Percentiles rank a stretch among this genome's conserved stretches.
Conservation (phyloP, 2,329 filamentous ascomycete species). For the Scortechinia acanthostroma region DNA sequence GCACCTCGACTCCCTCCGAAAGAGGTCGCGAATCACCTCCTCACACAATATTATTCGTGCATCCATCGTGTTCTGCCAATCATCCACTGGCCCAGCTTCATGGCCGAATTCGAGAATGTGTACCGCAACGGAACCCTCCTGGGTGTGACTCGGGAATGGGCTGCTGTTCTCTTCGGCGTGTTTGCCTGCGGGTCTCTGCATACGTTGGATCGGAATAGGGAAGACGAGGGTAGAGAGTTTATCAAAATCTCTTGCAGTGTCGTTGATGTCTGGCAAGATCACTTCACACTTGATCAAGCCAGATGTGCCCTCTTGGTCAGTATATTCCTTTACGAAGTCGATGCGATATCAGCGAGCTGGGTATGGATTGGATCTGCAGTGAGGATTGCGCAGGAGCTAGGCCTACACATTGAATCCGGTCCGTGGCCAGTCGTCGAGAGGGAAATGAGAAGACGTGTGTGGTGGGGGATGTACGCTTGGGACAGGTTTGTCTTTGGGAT, state of each 20-base stretch:
- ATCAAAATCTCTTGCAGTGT: neutral
- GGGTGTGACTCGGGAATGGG: neutral
- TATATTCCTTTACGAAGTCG: neutral
- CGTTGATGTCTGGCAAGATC: constrained; percentile 1
- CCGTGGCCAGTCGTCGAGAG: neutral
- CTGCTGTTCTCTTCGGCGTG: neutral
- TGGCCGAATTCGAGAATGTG: neutral
- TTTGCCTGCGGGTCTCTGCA: neutral
- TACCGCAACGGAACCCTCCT: neutral
- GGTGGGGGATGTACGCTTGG: neutral
- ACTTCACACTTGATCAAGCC: neutral
- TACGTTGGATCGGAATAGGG: neutral
- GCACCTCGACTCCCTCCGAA: neutral
- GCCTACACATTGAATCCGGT: neutral
- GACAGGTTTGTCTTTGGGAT: neutral
- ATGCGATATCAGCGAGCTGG: neutral
- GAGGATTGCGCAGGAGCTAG: neutral
- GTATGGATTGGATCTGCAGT: constrained; percentile 1
- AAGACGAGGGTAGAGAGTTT: neutral
- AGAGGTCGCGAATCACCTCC: neutral
- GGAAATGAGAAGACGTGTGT: neutral
- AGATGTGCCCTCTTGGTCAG: neutral
- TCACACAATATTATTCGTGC: neutral
- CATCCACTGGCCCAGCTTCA: neutral
- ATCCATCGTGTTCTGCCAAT: neutral